Evolutionary conservation across 2,329 filamentous ascomycete genomes (phyloP), one percentile per base, ranked within the genome.

Genomic region (Teratosphaeria epicoccoides): DNA sequence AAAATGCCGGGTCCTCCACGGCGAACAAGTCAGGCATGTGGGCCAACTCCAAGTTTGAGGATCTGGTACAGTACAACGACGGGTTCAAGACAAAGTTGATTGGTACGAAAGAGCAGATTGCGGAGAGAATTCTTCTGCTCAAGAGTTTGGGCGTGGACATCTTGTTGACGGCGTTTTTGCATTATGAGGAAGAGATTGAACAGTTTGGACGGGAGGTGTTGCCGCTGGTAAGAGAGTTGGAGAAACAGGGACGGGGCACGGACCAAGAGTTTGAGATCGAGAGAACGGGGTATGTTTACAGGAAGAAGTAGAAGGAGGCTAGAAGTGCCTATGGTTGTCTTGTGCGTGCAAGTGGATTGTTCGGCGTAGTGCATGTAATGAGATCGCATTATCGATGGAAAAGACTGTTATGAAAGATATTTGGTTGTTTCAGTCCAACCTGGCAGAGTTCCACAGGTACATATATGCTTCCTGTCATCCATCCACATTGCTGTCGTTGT

Each of bases 81-180:
- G 76, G 76, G 2, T 79, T 78, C 63, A 78, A 77, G 66, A 77
- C 75, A 3, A 78, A 76, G 61, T 59, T 78, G 24, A 76, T 77
- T 43, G 75, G 75, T 0, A 77, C 75, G 0, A 73, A 72, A 54
- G 71, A 76, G 59, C 74, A 77, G 60, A 73, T 77, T 47, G 74
- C 73, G 0, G 74, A 77, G 54, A 63, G 75, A 4, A 75, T 77
- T 33, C 54, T 76, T 33, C 53, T 77, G 56, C 58, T 77, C 50
- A 72, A 77, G 70, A 70, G 69, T 56, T 52, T 76, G 52, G 65
- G 70, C 1, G 65, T 72, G 12, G 63, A 73, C 53, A 66, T 78
- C 46, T 58, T 72, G 50, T 52, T 79, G 53, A 70, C 71, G 0
- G 75, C 73, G 0, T 76, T 77, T 56, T 59, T 78, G 57, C 74